phyloP scores from a whole-genome alignment of 2,329 filamentous ascomycete genomes.

The Fusarium sp. region DNA sequence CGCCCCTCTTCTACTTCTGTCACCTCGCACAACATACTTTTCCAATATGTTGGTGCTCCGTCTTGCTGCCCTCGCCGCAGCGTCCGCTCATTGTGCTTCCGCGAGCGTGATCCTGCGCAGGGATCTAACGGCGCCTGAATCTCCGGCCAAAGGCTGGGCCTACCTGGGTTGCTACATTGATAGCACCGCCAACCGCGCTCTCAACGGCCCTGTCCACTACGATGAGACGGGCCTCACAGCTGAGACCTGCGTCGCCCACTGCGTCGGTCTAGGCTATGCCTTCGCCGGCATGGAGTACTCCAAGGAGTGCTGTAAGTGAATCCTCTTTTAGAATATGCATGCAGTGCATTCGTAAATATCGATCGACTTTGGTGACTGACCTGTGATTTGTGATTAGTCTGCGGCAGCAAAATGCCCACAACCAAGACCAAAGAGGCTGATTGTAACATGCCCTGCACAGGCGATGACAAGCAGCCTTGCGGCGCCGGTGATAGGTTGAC shows the following conservation, averaged over 20 bases:
- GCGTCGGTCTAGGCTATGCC: constrained; percentile 54
- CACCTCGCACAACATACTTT: background rate
- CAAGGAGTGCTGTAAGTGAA: constrained; percentile 60
- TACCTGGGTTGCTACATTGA: constrained; percentile 45
- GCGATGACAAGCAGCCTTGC: constrained; percentile 61
- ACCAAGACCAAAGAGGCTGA: constrained; percentile 54
- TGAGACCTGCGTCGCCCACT: constrained; percentile 61
- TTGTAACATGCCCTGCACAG: constrained; percentile 63
- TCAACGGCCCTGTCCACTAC: constrained; percentile 39
- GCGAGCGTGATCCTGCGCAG: constrained; percentile 38
- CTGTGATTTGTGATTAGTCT: constrained; percentile 45
- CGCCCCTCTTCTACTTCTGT: background rate
- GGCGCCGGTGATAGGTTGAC: constrained; percentile 60
- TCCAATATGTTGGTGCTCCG: constrained; percentile 28
- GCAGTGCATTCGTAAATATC: background rate
- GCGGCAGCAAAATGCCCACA: constrained; percentile 49
- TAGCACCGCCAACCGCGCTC: constrained; percentile 37
- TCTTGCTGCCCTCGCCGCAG: constrained; percentile 37
- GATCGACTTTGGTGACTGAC: constrained; percentile 13
- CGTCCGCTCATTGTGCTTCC: constrained; percentile 37
- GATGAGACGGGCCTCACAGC: constrained; percentile 50
- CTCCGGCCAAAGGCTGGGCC: constrained; percentile 36
- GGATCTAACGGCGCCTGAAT: constrained; percentile 37
- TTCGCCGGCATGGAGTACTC: constrained; percentile 63
- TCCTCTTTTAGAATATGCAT: background rate